Conservation (phyloP, 2,329 filamentous ascomycete genomes). For the Sporothrix luriei region DNA sequence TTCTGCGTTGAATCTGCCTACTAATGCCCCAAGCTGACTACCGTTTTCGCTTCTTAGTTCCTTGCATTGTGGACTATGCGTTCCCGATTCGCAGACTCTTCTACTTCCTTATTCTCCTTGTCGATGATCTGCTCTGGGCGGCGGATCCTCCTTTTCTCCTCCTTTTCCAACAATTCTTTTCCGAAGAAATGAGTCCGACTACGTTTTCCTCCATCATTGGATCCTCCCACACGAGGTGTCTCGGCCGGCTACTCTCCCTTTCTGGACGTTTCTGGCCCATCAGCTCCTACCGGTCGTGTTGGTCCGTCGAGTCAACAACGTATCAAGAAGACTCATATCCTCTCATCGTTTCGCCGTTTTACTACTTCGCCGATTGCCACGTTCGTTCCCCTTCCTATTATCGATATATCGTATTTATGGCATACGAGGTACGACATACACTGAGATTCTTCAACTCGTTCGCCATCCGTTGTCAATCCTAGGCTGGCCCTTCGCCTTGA, state of each 20-base stretch:
- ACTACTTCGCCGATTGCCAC: too few relatives aligned
- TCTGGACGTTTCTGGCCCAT: constrained; percentile 5
- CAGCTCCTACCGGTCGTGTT: neutral
- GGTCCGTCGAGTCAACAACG: neutral
- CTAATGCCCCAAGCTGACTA: neutral
- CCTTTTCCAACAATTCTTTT: neutral
- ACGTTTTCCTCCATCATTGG: constrained; percentile 12
- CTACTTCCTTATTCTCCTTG: constrained; percentile 14
- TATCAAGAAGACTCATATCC: neutral
- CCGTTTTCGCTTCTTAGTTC: neutral
- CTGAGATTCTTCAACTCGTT: neutral
- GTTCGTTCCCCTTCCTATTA: neutral
- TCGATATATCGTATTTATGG: neutral
- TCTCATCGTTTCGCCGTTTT: neutral
- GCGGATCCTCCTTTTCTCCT: constrained; percentile 15
- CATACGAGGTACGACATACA: neutral
- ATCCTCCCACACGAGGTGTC: constrained; percentile 18
- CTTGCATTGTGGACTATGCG: neutral
- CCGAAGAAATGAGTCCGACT: neutral
- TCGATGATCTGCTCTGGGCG: constrained; percentile 7
- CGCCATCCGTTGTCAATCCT: neutral
- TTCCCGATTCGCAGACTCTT: constrained; percentile 3
- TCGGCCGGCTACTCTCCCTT: constrained; percentile 17
- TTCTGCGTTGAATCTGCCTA: neutral
- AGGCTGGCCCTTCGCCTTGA: neutral